Conservation (phyloP, 78 protist genomes). For the Guillardia theta region DNA sequence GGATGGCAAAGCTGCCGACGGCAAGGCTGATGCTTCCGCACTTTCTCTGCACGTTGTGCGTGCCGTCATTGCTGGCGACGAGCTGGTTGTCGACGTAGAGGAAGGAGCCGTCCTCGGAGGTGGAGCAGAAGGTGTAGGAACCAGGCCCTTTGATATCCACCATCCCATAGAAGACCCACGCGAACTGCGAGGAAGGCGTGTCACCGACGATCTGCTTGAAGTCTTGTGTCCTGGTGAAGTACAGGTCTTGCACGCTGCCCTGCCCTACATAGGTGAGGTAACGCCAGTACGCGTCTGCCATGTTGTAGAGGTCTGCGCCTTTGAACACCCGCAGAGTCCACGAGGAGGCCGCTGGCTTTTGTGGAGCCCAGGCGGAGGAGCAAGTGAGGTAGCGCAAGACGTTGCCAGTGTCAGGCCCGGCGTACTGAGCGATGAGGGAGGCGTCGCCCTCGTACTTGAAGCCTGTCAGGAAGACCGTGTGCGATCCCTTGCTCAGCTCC, state of each 20-base stretch:
- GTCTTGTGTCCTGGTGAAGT: too few relatives aligned
- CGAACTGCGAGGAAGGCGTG: background rate
- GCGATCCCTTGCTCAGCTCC: background rate
- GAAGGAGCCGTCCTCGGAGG: background rate
- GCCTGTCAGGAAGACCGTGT: background rate
- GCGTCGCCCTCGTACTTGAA: background rate
- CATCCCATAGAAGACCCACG: slow-evolving; percentile 4
- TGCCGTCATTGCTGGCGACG: background rate
- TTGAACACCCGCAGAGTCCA: too few relatives aligned
- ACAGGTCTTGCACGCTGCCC: too few relatives aligned
- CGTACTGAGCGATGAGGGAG: background rate
- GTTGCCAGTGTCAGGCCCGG: background rate
- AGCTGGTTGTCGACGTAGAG: background rate
- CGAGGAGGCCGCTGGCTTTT: too few relatives aligned
- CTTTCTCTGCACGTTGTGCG: background rate
- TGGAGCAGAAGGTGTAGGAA: background rate
- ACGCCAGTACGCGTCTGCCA: too few relatives aligned
- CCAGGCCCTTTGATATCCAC: background rate
- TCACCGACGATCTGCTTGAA: background rate
- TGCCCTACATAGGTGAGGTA: too few relatives aligned
- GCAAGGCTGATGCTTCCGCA: background rate
- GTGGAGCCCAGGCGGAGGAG: too few relatives aligned
- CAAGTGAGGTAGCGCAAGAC: background rate
- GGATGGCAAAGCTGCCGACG: background rate
- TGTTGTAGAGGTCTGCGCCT: too few relatives aligned